Evolutionary conservation across 1,284 basidiomycete genomes (phyloP).

Genomic region (Hypsizygus ulmarius): DNA sequence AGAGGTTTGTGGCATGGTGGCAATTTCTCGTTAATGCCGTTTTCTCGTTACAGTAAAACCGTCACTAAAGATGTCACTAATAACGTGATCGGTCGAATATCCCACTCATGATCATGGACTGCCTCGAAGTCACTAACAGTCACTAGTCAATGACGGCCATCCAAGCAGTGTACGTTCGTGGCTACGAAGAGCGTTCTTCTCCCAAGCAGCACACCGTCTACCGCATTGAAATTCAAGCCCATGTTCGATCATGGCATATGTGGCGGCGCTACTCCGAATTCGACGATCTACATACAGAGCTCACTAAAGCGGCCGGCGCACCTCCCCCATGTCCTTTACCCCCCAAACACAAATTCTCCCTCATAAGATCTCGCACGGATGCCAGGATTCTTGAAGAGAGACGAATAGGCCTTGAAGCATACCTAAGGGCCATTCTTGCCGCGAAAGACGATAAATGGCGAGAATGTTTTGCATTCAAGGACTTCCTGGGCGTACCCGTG

Average conservation of each 20-base stretch:
- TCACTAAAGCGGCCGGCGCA: conserved; percentile 68
- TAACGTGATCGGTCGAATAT: too few relatives aligned
- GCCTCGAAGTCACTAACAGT: too few relatives aligned
- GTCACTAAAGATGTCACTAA: conserved; percentile 9
- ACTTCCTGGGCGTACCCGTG: conserved; percentile 83
- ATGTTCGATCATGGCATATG: conserved; percentile 89
- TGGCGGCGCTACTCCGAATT: conserved; percentile 95
- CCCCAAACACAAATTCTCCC: conserved; percentile 74
- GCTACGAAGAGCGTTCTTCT: conserved; percentile 60
- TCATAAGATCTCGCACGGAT: conserved; percentile 52
- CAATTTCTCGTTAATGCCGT: too few relatives aligned
- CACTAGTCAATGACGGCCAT: conserved; percentile 64
- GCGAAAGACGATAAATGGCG: conserved; percentile 83
- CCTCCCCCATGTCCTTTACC: conserved; percentile 77
- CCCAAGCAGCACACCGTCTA: conserved; percentile 81
- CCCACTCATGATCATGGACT: too few relatives aligned
- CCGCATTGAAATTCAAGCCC: conserved; percentile 75
- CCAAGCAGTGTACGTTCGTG: conserved; percentile 68
- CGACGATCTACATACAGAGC: conserved; percentile 78
- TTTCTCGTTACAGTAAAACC: too few relatives aligned
- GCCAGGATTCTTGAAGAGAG: conserved; percentile 70
- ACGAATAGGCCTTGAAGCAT: conserved; percentile 74
- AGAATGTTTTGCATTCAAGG: conserved; percentile 73
- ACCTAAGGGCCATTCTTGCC: conserved; percentile 82
- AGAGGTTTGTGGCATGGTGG: too few relatives aligned